Percentiles rank a stretch among this genome's conserved stretches.
Evolutionary conservation across 1,139 yeast species (phyloP).

Genomic region (Hanseniaspora sp.): DNA sequence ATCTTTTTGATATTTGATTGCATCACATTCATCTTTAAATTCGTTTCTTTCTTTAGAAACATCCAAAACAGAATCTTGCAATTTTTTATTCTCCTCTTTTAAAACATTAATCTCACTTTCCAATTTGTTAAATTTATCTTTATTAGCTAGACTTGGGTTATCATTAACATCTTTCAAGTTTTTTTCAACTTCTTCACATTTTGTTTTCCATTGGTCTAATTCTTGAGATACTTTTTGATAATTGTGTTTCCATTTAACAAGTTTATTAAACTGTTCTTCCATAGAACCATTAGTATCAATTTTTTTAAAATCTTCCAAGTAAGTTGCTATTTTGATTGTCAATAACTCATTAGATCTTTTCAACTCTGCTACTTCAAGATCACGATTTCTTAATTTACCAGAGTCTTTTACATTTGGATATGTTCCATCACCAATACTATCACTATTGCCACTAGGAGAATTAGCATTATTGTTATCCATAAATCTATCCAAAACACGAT

Average conservation of each 20-base stretch:
- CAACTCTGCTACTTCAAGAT: slow-evolving; percentile 12
- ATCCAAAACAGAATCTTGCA: slow-evolving; percentile 5
- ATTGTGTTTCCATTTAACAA: slow-evolving; percentile 15
- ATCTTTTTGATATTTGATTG: slow-evolving; percentile 9
- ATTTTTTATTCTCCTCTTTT: slow-evolving; percentile 5
- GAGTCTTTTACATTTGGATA: not conserved
- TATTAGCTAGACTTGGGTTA: not conserved
- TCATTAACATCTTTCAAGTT: slow-evolving; percentile 5
- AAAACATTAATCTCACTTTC: slow-evolving; percentile 9
- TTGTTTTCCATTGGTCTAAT: slow-evolving; percentile 18
- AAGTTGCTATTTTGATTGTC: slow-evolving; percentile 1
- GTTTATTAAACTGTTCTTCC: slow-evolving; percentile 15
- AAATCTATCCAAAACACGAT: slow-evolving; percentile 7
- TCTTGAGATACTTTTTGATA: slow-evolving; percentile 18
- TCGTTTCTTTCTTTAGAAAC: slow-evolving; percentile 6
- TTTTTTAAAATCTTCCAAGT: slow-evolving; percentile 5
- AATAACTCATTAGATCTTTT: slow-evolving; percentile 13
- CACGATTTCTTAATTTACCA: not conserved
- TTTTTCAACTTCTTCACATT: slow-evolving; percentile 16
- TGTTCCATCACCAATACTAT: not conserved
- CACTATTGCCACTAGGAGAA: not conserved
- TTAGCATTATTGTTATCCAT: not conserved
- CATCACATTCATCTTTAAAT: slow-evolving; percentile 9
- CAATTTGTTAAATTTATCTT: slow-evolving; percentile 1
- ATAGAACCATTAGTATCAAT: slow-evolving; percentile 14